phyloP scores from a whole-genome alignment of 106 monocot species.

The Agapanthus africanus region DNA sequence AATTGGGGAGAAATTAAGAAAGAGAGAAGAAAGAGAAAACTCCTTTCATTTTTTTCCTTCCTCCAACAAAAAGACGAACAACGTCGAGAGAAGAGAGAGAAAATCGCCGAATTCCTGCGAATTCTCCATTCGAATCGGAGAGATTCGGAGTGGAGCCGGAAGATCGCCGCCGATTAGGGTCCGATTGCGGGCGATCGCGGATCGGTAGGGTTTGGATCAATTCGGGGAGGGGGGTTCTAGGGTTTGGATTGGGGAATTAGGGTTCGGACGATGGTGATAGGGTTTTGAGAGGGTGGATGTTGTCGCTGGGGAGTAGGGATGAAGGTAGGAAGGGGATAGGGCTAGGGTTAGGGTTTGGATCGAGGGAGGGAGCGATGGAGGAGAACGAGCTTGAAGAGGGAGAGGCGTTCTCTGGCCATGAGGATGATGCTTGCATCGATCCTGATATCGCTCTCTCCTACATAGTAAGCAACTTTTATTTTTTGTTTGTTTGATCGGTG shows the following conservation, averaged over 20 bases:
- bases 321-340: constrained; percentile 37
- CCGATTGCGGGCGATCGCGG: constrained; percentile 6
- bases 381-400: constrained; percentile 69
- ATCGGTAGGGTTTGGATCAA: not conserved
- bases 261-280: not conserved
- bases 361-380: constrained; percentile 34
- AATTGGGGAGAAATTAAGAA: no score
- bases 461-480: constrained; percentile 34
- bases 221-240: not conserved
- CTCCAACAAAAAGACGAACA: no score
- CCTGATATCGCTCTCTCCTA: constrained; percentile 48
- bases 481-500: not conserved
- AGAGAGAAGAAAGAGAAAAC: no score
- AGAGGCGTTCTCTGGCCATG: constrained; percentile 37
- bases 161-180: no score
- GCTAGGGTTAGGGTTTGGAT: constrained; percentile 33
- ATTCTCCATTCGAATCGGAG: no score
- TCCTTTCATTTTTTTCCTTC: no score
- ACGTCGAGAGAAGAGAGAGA: no score
- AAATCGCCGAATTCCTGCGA: no score
- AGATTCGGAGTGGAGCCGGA: no score
- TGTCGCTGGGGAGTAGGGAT: constrained; percentile 33
- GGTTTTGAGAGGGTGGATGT: constrained; percentile 25
- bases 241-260: not conserved
- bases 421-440: constrained; percentile 33